phyloP scores from a whole-genome alignment of 768 basidiomycete genomes.

The Mycena venus region DNA sequence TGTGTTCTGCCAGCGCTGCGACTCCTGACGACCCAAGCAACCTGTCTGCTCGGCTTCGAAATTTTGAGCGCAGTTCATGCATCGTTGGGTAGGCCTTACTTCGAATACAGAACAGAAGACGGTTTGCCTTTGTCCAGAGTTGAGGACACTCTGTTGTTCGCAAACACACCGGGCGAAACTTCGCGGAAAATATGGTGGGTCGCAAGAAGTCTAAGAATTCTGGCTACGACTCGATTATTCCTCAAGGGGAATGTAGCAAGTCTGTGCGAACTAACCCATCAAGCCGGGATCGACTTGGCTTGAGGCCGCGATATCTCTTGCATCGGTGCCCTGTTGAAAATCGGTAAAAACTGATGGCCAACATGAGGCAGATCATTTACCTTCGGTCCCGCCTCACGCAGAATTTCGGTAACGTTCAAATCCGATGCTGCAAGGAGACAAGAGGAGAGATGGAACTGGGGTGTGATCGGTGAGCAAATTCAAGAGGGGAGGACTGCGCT shows the following conservation, averaged over 20 bases:
- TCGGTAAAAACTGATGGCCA: neutral
- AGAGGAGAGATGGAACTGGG: conserved; percentile 37
- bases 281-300: conserved; percentile 37
- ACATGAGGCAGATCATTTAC: neutral
- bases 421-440: conserved; percentile 34
- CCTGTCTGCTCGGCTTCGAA: conserved; percentile 12
- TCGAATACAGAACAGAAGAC: conserved; percentile 29
- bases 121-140: conserved; percentile 42
- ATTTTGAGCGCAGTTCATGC: no score
- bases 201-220: conserved; percentile 48
- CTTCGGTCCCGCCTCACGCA: conserved; percentile 47
- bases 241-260: no score
- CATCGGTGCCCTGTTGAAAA: conserved; percentile 43
- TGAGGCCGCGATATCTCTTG: conserved; percentile 43
- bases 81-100: no score
- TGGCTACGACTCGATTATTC: conserved; percentile 38
- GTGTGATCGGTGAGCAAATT: neutral
- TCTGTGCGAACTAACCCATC: conserved; percentile 44
- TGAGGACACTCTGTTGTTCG: conserved; percentile 45
- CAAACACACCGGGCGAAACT: no score
- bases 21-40: conserved; percentile 21
- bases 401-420: conserved; percentile 45
- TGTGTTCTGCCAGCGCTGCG: conserved; percentile 32
- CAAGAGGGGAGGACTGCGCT: neutral
- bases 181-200: no score